Evolutionary conservation across 805 yeast genomes (phyloP), one percentile per base, ranked within the genome.

Genomic region (Wickerhamomyces alni): DNA sequence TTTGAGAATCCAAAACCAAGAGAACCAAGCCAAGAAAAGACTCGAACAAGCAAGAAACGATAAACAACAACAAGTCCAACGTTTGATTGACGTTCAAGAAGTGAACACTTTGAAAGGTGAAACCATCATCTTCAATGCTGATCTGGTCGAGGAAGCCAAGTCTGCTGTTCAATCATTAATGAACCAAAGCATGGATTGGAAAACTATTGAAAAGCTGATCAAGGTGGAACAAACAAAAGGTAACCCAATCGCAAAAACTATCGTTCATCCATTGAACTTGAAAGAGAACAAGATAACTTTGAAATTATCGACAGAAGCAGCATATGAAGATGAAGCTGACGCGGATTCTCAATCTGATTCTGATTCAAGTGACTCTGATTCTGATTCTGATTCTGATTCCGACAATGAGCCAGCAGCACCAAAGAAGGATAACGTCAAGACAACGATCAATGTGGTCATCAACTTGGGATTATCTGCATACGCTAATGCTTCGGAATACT

Each of bases 151-250:
- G 36, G 75, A 75, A 15, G 87, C 93, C 35, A 81, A 75, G 43
- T 59, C 56, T 8, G 80, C 84, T 3, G 84, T 91, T 5, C 82
- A 80, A 42, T 64, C 67, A 1, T 62, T 87, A 39, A 45, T 88
- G 5, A 80, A 82, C 40, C 93, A 86, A 54, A 89, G 86, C 46
- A 86, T 87, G 87, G 97, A 91, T 57, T 91, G 99, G 99, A 74
- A 75, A 32, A 82, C 87, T 44, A 89, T 89, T 45, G 96, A 84
- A 55, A 77, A 80, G 45, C 62, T 83, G 41, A 80, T 91, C 37
- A 64, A 72, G 35, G 69, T 78, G 37, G 95, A 91, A 54, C 80
- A 86, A 50, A 60, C 66, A 1, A 74, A 80, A 49, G 80, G 82
- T 1, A 85, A 81, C 50, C 59, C 64, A 5, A 66, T 80, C 40